Conservation (phyloP, 2,329 filamentous ascomycete species). For the Botryotinia narcissicola region DNA sequence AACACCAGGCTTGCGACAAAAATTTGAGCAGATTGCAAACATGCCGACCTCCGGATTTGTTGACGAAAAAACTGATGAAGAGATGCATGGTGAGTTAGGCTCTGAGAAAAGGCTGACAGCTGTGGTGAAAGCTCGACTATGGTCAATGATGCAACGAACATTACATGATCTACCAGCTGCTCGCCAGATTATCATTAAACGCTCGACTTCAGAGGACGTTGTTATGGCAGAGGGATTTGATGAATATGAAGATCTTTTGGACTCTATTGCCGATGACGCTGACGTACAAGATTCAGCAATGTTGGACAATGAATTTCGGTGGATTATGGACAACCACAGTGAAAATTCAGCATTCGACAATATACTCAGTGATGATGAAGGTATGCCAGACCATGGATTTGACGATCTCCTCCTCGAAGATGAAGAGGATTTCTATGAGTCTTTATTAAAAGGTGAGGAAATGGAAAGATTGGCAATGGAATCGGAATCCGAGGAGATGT, state of each 20-base stretch:
- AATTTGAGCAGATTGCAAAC: constrained; percentile 10
- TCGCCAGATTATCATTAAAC: constrained; percentile 15
- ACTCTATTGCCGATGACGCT: not conserved
- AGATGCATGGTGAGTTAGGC: constrained; percentile 10
- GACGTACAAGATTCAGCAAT: not conserved
- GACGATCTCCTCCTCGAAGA: constrained; percentile 25
- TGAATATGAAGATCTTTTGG: constrained; percentile 13
- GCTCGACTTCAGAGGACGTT: not conserved
- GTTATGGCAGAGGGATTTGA: not conserved
- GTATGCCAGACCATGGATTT: constrained; percentile 2
- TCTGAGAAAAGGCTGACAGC: constrained; percentile 21
- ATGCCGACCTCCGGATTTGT: not conserved
- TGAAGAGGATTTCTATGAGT: constrained; percentile 17
- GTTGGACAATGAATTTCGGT: constrained; percentile 6
- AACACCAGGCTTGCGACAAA: constrained; percentile 12
- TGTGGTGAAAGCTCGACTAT: constrained; percentile 29
- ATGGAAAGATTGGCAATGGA: constrained; percentile 26
- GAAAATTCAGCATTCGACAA: constrained; percentile 6
- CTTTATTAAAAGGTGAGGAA: constrained; percentile 22
- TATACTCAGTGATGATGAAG: constrained; percentile 14
- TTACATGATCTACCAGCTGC: constrained; percentile 25
- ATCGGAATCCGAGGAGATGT: constrained; percentile 29
- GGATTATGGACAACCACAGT: constrained; percentile 2
- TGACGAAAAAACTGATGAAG: not conserved
- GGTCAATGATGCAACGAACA: constrained; percentile 33